Percentiles rank a stretch among this genome's conserved stretches.
Evolutionary conservation across 1,284 basidiomycete genomes (phyloP).

Genomic region (Ustilago cynodontis): DNA sequence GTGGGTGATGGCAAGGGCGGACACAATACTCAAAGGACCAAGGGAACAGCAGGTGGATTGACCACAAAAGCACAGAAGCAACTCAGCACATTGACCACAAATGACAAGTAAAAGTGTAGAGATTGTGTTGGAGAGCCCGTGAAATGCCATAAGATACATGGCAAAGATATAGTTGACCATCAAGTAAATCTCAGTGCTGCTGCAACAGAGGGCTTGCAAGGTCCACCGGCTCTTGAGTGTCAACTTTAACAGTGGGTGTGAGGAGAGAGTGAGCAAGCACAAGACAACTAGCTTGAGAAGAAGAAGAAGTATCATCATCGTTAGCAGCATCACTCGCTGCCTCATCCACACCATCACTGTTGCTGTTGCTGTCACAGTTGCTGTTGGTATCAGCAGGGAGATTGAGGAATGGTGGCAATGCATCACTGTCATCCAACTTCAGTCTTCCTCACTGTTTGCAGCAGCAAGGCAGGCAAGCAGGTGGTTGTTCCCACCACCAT

Average conservation of each 20-base stretch:
- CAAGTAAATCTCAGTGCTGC: neutral
- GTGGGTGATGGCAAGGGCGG: no score
- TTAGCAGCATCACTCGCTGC: neutral
- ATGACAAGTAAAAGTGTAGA: neutral
- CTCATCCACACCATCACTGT: neutral
- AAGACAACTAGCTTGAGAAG: constrained; percentile 3
- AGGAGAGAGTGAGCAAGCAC: neutral
- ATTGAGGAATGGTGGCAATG: no score
- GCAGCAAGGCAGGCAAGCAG: no score
- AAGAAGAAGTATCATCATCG: neutral
- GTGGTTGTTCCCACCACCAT: no score
- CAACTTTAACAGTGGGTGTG: neutral
- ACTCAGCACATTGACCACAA: neutral
- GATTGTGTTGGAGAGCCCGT: neutral
- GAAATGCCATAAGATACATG: constrained; percentile 4
- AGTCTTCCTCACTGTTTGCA: no score
- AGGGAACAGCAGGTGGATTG: neutral
- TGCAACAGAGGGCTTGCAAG: no score
- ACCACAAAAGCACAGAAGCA: neutral
- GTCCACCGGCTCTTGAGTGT: no score
- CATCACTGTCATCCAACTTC: no score
- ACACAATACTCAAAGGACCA: neutral
- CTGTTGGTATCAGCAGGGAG: neutral
- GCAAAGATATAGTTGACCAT: constrained; percentile 1
- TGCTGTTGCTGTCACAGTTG: neutral